phyloP scores from a whole-genome alignment of 1,284 basidiomycete genomes.

The Neonothopanus nambi region DNA sequence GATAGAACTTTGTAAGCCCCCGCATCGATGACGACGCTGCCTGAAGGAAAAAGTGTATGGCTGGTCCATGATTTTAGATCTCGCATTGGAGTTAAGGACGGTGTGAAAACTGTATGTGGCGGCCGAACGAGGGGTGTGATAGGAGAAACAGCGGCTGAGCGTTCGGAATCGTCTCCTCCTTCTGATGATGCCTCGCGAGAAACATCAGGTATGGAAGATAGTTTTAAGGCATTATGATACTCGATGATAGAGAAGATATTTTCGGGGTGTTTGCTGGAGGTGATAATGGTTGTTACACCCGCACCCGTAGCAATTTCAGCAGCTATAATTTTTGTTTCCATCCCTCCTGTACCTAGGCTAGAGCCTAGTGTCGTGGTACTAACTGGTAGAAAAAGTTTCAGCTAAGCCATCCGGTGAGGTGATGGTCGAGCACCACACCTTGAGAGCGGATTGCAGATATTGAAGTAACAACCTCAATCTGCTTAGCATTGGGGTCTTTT shows the following conservation, averaged over 20 bases:
- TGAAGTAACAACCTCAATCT: slow-evolving; percentile 83
- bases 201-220: slow-evolving; percentile 24
- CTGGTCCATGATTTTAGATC: slow-evolving; percentile 96
- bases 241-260: slow-evolving; percentile 85
- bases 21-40: slow-evolving; percentile 84
- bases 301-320: slow-evolving; percentile 97
- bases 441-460: slow-evolving; percentile 79
- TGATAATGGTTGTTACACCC: slow-evolving; percentile 91
- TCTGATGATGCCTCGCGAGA: slow-evolving; percentile 24
- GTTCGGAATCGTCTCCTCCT: slow-evolving; percentile 35
- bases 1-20: slow-evolving; percentile 89
- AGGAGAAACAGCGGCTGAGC: slow-evolving; percentile 18
- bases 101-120: slow-evolving; percentile 87
- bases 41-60: slow-evolving; percentile 89
- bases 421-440: slow-evolving; percentile 49
- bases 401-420: neutral
- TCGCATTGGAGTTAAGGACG: slow-evolving; percentile 73
- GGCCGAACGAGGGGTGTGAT: slow-evolving; percentile 43
- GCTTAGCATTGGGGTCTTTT: slow-evolving; percentile 81
- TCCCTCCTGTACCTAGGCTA: slow-evolving; percentile 94
- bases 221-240: slow-evolving; percentile 53
- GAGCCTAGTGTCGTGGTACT: slow-evolving; percentile 91
- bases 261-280: slow-evolving; percentile 78
- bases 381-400: slow-evolving; percentile 50
- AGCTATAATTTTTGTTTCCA: slow-evolving; percentile 99